Evolutionary conservation across 2,329 filamentous ascomycete genomes (phyloP).

Genomic region (Neoscytalidium dimidiatum): DNA sequence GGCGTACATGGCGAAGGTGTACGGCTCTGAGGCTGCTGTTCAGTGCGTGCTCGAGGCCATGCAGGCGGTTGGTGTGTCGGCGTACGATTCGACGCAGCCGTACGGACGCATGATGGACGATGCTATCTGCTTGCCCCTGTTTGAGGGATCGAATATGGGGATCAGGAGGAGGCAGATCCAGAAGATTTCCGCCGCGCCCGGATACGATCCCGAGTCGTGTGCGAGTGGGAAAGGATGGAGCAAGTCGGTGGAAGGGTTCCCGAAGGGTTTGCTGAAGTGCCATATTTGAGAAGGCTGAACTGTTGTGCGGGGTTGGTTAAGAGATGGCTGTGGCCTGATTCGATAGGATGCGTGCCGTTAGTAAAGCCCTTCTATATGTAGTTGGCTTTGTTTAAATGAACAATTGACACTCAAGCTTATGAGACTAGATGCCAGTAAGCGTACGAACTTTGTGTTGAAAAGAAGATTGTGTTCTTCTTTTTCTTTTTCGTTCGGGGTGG

Average conservation of each 20-base stretch:
- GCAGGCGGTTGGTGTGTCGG: slow-evolving; percentile 47
- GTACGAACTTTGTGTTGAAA: too few species aligned
- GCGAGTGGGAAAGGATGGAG: not conserved
- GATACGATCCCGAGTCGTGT: not conserved
- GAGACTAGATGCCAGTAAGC: too few species aligned
- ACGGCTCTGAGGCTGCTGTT: slow-evolving; percentile 52
- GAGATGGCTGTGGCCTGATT: not conserved
- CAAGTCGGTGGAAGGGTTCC: not conserved
- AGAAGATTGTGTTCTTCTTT: too few species aligned
- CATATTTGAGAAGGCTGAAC: too few species aligned
- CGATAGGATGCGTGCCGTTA: too few species aligned
- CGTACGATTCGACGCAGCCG: slow-evolving; percentile 31
- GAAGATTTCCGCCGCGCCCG: not conserved
- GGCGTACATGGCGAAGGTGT: slow-evolving; percentile 54
- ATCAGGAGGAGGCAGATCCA: not conserved
- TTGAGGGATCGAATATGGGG: not conserved
- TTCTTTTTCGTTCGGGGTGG: too few species aligned
- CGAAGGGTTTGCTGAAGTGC: not conserved
- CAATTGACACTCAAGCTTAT: too few species aligned
- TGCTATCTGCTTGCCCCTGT: not conserved
- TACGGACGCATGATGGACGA: not conserved
- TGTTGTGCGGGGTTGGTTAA: too few species aligned
- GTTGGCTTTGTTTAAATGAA: too few species aligned
- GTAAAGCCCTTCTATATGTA: too few species aligned
- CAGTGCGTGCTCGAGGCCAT: slow-evolving; percentile 53